Evolutionary conservation across 345 rosid species (phyloP), one percentile per base, ranked within the genome.

Genomic region (Ceriops tagal): DNA sequence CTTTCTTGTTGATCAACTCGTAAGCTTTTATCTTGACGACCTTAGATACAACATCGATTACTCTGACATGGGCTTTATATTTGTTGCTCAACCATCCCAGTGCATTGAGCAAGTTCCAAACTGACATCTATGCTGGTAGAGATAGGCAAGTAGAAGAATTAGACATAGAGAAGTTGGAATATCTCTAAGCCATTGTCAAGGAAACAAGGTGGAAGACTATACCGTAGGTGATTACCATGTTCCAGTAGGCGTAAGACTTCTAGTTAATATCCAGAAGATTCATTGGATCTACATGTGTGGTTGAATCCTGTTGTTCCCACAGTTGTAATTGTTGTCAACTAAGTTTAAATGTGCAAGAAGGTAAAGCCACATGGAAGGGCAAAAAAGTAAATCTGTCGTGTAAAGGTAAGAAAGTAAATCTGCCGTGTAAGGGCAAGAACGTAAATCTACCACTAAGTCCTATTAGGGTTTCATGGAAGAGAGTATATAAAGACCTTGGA

Each of bases 161-260:
- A 1, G 90, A 86, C 82, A 58, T 85, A 2, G 71, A 80, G 59
- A 77, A 76, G 27, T 73, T 88, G 3, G 70, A 68, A 6, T 86
- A 86, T 68, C 77, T 90, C 53, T 86, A 85, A 65, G 89, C 92
- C 6, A 77, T 85, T 22, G 30, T 84, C 73, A 89, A 86, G 75
- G 92, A 89, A 73, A 80, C 88, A 7, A 66, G 47, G 64, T 61
- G 72, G 81, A 82, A 61, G 90, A 85, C 51, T 83, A 89, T 75
- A 84, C 43, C 0, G 64, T 89, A 37, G 69, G 66, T 0, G 90
- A 85, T 53, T 85, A 83, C 71, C 61, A 71, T 22, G 74, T 87
- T 31, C 43, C 85, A 9, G 60, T 76, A 3, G 90, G 87, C 46
- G 87, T 86, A 11, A 83, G 82, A 22, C 61, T 87, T 73, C 32